Percentiles rank a stretch among this genome's conserved stretches.
phyloP scores from a whole-genome alignment of 805 yeast genomes.

The Saccharomyces paradoxus region DNA sequence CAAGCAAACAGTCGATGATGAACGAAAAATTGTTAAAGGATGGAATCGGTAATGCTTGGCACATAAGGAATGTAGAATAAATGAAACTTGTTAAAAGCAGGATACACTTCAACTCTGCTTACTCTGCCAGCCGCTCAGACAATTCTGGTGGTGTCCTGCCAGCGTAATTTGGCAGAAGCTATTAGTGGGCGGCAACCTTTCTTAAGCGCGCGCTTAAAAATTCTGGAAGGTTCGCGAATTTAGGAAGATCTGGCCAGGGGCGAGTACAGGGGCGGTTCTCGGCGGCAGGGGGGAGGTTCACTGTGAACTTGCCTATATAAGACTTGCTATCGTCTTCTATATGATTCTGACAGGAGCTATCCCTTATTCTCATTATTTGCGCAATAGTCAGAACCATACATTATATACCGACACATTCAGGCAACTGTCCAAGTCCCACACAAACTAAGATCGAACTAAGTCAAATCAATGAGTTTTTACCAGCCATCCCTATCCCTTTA shows the following conservation, averaged over 20 bases:
- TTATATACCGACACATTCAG: not conserved
- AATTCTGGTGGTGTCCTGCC: not conserved
- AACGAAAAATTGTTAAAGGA: too few species aligned
- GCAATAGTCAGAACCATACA: not conserved
- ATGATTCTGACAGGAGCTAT: too few species aligned
- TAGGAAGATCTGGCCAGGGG: not conserved
- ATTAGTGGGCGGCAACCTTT: not conserved
- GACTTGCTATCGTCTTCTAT: not conserved
- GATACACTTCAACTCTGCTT: not conserved
- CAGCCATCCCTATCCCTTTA: conserved; percentile 27
- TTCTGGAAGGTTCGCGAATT: not conserved
- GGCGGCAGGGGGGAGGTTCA: not conserved
- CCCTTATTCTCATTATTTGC: not conserved
- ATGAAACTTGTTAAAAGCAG: too few species aligned
- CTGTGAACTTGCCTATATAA: not conserved
- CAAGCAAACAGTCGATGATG: too few species aligned
- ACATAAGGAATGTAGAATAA: too few species aligned
- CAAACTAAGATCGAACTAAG: not conserved
- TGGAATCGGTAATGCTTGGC: not conserved
- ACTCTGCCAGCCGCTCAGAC: not conserved
- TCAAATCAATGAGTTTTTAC: conserved; percentile 21
- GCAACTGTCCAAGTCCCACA: not conserved
- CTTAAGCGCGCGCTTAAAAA: not conserved
- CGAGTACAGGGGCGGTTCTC: not conserved
- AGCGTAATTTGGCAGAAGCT: not conserved